Evolutionary conservation across 163 green algal genomes (phyloP), one percentile per base, ranked within the genome.

Genomic region (Scenedesmus sp.): DNA sequence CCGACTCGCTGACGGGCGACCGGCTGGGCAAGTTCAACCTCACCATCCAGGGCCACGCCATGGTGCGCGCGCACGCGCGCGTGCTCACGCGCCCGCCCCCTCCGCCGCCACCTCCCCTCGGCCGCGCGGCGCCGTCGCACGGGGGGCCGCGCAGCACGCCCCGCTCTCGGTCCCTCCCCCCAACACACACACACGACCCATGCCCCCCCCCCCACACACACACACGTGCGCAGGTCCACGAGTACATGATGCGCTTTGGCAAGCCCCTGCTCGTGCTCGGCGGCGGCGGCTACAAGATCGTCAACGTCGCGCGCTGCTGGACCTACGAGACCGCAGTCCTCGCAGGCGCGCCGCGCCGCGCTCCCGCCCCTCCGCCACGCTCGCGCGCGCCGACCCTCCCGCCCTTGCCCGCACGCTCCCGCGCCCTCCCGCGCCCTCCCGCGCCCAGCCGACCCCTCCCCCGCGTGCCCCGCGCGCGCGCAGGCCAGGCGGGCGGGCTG

Each of bases 221-320:
- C n/a, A n/a, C n/a, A n/a, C n/a, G n/a, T n/a, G n/a, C n/a, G n/a
- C n/a, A n/a, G n/a, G n/a, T n/a, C n/a, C 86, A 98, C 50, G 77
- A 86, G 42, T 93, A 91, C 69, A 89, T 99, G 86, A 77, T 88
- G 63, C 74, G 65, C 3, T 98, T 94, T 48, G 82, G 77, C 22
- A 39, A 93, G 60, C 93, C 93, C 3, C 86, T 95, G 83, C 79
- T 97, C 57, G 88, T 96, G 48, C 84, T 97, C 54, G 95, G 95
- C 3, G 95, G 94, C 2, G 94, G 94, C 1, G 96, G 96, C 1
- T 99, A 99, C 89, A 99, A 93, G 60, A 98, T 98, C 67, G 92
- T 91, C 80, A 99, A 99, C 60, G 96, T 99, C 24, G 94, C 96
- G 0, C 87, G 95, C 18, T 98, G 95, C 85, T 99, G 96, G 96